These are phyloP conservation scores for Pythium aquatile DNA, from an alignment of 352 stramenopile species.

Conservation along the genomic window DNA sequence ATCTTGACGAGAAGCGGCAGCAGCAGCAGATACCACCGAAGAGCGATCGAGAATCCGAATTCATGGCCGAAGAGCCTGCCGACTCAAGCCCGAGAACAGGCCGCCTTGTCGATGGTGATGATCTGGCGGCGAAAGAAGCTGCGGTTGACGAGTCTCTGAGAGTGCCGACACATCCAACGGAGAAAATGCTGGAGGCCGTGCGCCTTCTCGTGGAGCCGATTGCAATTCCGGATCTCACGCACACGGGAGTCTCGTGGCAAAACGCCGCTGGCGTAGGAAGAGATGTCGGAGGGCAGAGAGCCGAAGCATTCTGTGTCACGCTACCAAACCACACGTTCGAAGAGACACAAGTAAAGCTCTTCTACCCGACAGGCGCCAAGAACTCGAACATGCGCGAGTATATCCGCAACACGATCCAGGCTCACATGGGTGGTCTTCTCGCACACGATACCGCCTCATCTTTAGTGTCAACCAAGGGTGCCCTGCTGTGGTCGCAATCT, in stretches of 20 bases:
- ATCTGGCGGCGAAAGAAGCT: neutral
- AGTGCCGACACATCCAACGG: conserved; percentile 22
- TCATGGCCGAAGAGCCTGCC: neutral
- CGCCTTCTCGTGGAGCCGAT: conserved; percentile 63
- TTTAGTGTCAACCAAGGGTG: neutral
- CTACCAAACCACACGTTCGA: conserved; percentile 34
- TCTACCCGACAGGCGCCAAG: conserved; percentile 71
- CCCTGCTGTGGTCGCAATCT: conserved; percentile 15
- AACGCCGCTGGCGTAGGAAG: neutral
- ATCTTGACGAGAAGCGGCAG: conserved; percentile 31
- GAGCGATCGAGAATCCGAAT: neutral
- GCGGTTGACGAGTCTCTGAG: neutral
- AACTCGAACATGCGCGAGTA: conserved; percentile 72
- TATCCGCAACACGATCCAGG: conserved; percentile 58
- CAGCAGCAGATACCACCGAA: neutral
- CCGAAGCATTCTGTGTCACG: conserved; percentile 24
- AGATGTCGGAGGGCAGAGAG: neutral
- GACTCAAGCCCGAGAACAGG: neutral
- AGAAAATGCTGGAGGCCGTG: conserved; percentile 32
- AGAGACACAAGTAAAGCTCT: conserved; percentile 50
- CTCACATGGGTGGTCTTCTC: conserved; percentile 27
- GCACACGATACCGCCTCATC: neutral
- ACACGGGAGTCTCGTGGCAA: conserved; percentile 45
- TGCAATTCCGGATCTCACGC: conserved; percentile 52
- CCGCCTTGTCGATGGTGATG: neutral